Conservation (phyloP, 1,284 basidiomycete genomes). For the Tranzscheliella williamsii region DNA sequence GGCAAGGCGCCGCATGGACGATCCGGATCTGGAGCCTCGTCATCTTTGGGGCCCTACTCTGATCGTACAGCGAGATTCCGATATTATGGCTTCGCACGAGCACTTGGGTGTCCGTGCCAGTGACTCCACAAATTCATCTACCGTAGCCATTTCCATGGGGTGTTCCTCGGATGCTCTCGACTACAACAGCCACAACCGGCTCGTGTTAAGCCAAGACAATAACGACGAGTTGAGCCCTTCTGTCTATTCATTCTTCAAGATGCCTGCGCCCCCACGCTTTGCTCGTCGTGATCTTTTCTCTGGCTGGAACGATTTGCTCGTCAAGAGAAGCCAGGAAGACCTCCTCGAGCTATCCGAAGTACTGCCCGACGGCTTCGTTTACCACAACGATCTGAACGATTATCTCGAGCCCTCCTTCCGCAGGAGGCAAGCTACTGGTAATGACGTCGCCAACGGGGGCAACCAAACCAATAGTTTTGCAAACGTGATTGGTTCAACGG, state of each 20-base stretch:
- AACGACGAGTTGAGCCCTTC: conserved; percentile 38
- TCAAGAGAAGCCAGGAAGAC: conserved; percentile 7
- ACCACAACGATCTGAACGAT: conserved; percentile 26
- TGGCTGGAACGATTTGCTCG: conserved; percentile 25
- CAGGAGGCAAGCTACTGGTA: conserved; percentile 53
- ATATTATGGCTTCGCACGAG: conserved; percentile 11
- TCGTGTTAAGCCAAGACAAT: conserved; percentile 34
- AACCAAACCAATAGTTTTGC: conserved; percentile 76
- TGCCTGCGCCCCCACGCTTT: conserved; percentile 23
- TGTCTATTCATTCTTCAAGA: conserved; percentile 48
- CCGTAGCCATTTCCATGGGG: conserved; percentile 10
- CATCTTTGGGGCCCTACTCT: conserved; percentile 12
- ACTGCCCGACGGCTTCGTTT: conserved; percentile 13
- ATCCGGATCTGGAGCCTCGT: conserved; percentile 30
- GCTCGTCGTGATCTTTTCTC: conserved; percentile 27
- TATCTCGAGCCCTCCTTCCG: conserved; percentile 30
- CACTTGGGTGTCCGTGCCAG: not conserved
- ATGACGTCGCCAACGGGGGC: conserved; percentile 78
- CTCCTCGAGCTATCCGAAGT: conserved; percentile 17
- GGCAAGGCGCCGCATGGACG: conserved; percentile 17
- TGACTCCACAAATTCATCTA: not conserved
- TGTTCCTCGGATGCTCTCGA: conserved; percentile 40
- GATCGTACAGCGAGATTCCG: conserved; percentile 46
- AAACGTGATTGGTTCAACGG: conserved; percentile 71
- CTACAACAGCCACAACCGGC: conserved; percentile 44